Evolutionary conservation across 495 filamentous ascomycete species (phyloP), one percentile per base, ranked within the genome.

Genomic region (Daldinia caldariorum): DNA sequence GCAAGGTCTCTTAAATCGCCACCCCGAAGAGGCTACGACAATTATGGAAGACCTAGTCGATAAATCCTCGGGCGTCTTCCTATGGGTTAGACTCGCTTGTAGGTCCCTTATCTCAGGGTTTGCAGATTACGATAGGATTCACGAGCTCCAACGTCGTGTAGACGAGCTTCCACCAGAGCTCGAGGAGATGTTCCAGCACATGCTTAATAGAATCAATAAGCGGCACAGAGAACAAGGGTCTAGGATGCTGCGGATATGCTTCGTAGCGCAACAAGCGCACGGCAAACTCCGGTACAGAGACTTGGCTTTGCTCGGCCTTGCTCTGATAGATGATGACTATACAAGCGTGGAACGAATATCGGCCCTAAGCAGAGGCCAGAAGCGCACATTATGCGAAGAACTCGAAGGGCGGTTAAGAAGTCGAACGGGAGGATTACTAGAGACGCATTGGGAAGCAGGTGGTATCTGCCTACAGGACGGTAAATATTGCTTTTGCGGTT

Each of bases 51-150:
- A 78, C 1, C 54, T 80, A n/a, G 66, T 78, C 8, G 32, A 60
- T 7, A 78, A 77, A 45, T 66, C 80, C 4, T 64, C 66, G 1
- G 79, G 80, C n/a, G 79, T 82, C 0, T 81, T 82, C 34, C 56
- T 82, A 0, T 82, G 80, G 77, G 72, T 80, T 2, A 35, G 70
- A 0, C 64, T 81, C 9, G 79, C 71, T 12, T 70, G 62, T 20
- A 39, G 67, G 0, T 78, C 73, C 6, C 3, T 75, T 2, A 45
- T 71, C 0, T 35, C 61, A 0, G 76, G 76, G 0, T 70, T 78
- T 22, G 64, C 47, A 5, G 53, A 43, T 13, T 26, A 53, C 34
- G 76, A 77, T 22, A 14, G 20, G 5, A 3, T 75, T 0, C 12
- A 4, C 6, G 76, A 78, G 26, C 56, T 78, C 1, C 47, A 34